Base-by-base conservation (phyloP, 768 basidiomycete species). In the Clitopilus hobsonii region DNA sequence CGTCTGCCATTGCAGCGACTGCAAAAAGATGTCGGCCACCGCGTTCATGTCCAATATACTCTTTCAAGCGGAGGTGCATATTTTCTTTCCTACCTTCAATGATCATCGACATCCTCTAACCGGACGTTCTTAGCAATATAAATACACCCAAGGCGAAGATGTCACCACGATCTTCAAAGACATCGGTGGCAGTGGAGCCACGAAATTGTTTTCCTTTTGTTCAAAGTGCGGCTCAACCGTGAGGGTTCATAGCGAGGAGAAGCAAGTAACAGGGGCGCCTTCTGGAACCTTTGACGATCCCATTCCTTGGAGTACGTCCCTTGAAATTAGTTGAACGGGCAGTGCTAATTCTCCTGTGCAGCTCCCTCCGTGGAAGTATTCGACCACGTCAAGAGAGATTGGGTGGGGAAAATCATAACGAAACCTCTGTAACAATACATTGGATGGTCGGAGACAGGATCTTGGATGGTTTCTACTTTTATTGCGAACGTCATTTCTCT, bases 1-100 rank as follows among this genome's bases (percentile, higher is more conserved):
- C n/a, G 41, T 45, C 22, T 45, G 41, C 22, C 41, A 45, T 23
- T 45, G 41, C n/a, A 20, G 4, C 41, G 22, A 23, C 41, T 67
- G 66, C 62, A 59, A 61, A 48, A 66, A 67, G 49, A 56, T 54
- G 22, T 54, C 58, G 7, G 66, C 65, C 10, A 62, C 66, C 2
- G 66, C 66, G 2, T 66, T 67, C 48, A 57, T 63, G 60, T 38
- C 65, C 23, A 66, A 66, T 53, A 59, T 61, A 6, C 64, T 66
- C 54, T 67, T 67, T 59, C 55, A 54, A 16, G 51, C 58, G 11
- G 65, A 65, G 51, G 64, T 61, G 54, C 16, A 61, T 56, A n/a
- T n/a, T n/a, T n/a, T n/a, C n/a, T n/a, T n/a, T n/a, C n/a, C 18
- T 8, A 16, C 8, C 8, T 7, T 32, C 16, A 16, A 16, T 32